These are phyloP conservation scores for Stachybotrys echinatus DNA, from an alignment of 2,329 filamentous ascomycete species.

Conservation along the genomic window DNA sequence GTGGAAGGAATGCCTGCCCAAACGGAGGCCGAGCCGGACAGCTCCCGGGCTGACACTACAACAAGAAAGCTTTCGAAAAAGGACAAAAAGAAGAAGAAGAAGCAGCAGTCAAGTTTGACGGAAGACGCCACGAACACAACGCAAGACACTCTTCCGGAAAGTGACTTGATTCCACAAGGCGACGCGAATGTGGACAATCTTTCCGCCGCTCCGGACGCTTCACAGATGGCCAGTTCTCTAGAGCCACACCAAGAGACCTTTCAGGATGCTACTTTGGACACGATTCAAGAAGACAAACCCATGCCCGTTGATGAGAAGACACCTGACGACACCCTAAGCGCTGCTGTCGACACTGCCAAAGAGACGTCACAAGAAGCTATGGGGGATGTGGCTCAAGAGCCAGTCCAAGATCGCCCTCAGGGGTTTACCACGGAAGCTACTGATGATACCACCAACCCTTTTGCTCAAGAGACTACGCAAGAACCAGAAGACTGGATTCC, in stretches of 20 bases:
- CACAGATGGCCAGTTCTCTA: neutral
- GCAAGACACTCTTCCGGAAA: neutral
- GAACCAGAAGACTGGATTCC: neutral
- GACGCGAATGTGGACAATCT: neutral
- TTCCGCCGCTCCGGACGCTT: neutral
- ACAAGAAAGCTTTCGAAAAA: conserved; percentile 22
- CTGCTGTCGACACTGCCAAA: neutral
- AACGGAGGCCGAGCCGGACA: neutral
- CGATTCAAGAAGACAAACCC: neutral
- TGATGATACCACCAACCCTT: neutral
- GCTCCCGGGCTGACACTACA: conserved; percentile 6
- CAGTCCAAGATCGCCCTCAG: neutral
- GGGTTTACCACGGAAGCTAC: neutral
- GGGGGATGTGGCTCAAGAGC: too few species aligned
- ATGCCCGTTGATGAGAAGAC: neutral
- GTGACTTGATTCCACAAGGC: neutral
- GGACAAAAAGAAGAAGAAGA: conserved; percentile 30
- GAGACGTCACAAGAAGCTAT: neutral
- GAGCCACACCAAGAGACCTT: too few species aligned
- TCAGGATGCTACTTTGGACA: neutral
- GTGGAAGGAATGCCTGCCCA: neutral
- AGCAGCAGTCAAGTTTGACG: conserved; percentile 12
- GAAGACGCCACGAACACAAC: conserved; percentile 2
- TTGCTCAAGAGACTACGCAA: neutral
- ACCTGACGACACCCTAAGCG: neutral